phyloP scores from a whole-genome alignment of 495 filamentous ascomycete genomes.

The Penicillium turbatum region DNA sequence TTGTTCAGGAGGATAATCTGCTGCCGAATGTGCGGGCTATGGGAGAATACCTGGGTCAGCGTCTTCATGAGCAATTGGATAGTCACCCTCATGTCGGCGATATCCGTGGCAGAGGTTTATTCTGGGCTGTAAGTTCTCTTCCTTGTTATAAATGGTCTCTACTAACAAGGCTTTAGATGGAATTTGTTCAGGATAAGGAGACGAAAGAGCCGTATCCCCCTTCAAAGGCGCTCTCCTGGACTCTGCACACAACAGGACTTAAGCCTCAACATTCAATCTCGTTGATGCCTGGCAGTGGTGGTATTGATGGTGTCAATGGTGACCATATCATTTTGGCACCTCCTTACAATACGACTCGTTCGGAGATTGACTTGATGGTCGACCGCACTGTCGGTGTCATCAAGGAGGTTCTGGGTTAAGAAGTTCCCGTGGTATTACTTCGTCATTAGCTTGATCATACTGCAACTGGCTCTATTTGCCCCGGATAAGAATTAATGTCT shows the following conservation, averaged over 20 bases:
- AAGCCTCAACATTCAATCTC: slow-evolving; percentile 53
- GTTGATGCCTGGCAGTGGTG: slow-evolving; percentile 66
- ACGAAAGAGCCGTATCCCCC: slow-evolving; percentile 50
- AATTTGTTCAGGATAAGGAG: slow-evolving; percentile 51
- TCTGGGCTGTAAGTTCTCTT: slow-evolving; percentile 45
- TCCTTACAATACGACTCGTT: slow-evolving; percentile 58
- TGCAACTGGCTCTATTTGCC: background rate
- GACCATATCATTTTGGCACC: slow-evolving; percentile 74
- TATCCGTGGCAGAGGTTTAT: slow-evolving; percentile 49
- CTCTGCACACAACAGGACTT: slow-evolving; percentile 50
- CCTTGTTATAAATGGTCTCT: background rate
- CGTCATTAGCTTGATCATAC: background rate
- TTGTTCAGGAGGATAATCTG: slow-evolving; percentile 41
- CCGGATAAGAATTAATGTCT: too few relatives aligned
- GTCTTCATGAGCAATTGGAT: slow-evolving; percentile 35
- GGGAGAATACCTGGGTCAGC: slow-evolving; percentile 38
- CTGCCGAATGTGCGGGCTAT: slow-evolving; percentile 42
- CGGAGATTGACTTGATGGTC: slow-evolving; percentile 58
- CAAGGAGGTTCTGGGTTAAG: slow-evolving; percentile 25
- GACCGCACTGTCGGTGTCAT: slow-evolving; percentile 31
- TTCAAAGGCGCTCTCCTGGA: slow-evolving; percentile 31
- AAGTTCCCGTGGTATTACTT: background rate
- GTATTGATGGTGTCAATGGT: slow-evolving; percentile 58
- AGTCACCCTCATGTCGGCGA: slow-evolving; percentile 46
- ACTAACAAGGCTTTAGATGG: slow-evolving; percentile 34